phyloP scores from a whole-genome alignment of 495 filamentous ascomycete species.

The Parathielavia appendiculata region DNA sequence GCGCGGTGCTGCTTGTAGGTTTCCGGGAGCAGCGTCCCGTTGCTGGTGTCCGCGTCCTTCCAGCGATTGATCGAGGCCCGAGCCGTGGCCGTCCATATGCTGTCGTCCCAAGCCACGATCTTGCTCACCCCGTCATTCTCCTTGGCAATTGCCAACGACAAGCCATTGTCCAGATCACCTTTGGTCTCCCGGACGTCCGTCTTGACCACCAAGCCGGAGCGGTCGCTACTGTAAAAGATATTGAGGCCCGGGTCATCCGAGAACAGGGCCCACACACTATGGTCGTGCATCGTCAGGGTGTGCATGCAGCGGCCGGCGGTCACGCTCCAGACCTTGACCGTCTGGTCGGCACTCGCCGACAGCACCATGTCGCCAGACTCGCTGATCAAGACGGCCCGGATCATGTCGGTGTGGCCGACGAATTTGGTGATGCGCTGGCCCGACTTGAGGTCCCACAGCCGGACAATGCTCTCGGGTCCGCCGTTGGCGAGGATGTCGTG shows the following conservation, averaged over 20 bases:
- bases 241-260: conserved; percentile 80
- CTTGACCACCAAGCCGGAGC: conserved; percentile 87
- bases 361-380: conserved; percentile 84
- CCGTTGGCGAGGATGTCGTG: conserved; percentile 78
- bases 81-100: conserved; percentile 91
- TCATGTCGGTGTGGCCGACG: conserved; percentile 95
- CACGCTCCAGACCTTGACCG: conserved; percentile 95
- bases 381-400: conserved; percentile 85
- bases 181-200: conserved; percentile 71
- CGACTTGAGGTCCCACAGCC: conserved; percentile 86
- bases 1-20: conserved; percentile 52
- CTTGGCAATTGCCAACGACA: conserved; percentile 81
- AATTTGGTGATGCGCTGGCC: conserved; percentile 93
- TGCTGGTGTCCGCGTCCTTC: conserved; percentile 75
- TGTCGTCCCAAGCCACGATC: conserved; percentile 70
- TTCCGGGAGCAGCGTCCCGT: conserved; percentile 48
- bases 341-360: conserved; percentile 93
- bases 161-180: conserved; percentile 79
- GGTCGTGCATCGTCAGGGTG: conserved; percentile 97
- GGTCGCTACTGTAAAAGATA: conserved; percentile 90
- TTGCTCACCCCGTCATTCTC: conserved; percentile 88
- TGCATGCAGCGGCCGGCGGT: conserved; percentile 93
- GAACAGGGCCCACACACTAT: conserved; percentile 94
- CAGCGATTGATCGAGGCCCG: conserved; percentile 94
- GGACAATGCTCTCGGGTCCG: conserved; percentile 87